These are phyloP conservation scores for Styphnolobium japonicum DNA, from an alignment of 306 rosid species.

Conservation along the genomic window DNA sequence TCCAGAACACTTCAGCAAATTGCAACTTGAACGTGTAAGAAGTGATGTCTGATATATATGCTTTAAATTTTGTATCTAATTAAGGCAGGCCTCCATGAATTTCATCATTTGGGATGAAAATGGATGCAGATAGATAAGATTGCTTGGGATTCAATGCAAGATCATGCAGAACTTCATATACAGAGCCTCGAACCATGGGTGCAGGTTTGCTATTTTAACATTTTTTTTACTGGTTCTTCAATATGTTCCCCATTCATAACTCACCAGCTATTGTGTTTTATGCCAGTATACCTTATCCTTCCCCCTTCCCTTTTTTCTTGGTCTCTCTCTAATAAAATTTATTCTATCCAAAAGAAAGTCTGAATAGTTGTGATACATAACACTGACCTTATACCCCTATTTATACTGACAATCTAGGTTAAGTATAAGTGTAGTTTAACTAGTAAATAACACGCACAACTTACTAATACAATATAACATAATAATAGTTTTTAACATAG, in stretches of 20 bases:
- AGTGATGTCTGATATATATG: conserved; percentile 22
- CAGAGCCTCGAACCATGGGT: conserved; percentile 97
- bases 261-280: conserved; percentile 10
- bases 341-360: too few relatives aligned
- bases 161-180: conserved; percentile 82
- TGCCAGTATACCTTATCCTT: too few relatives aligned
- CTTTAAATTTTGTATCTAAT: conserved; percentile 26
- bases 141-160: conserved; percentile 89
- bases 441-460: too few relatives aligned
- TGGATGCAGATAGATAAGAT: conserved; percentile 82
- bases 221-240: conserved; percentile 5
- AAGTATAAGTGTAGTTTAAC: too few relatives aligned
- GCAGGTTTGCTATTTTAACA: conserved; percentile 57
- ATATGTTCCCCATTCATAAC: conserved; percentile 5
- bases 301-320: too few relatives aligned
- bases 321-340: too few relatives aligned
- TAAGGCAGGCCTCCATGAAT: conserved; percentile 5
- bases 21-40: conserved; percentile 98
- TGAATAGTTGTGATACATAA: too few relatives aligned
- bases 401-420: too few relatives aligned
- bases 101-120: conserved; percentile 29
- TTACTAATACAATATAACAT: too few relatives aligned
- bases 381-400: too few relatives aligned
- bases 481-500: too few relatives aligned
- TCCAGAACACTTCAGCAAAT: conserved; percentile 91